Evolutionary conservation across 2,329 filamentous ascomycete species (phyloP).

Genomic region (Neofusicoccum sp.): DNA sequence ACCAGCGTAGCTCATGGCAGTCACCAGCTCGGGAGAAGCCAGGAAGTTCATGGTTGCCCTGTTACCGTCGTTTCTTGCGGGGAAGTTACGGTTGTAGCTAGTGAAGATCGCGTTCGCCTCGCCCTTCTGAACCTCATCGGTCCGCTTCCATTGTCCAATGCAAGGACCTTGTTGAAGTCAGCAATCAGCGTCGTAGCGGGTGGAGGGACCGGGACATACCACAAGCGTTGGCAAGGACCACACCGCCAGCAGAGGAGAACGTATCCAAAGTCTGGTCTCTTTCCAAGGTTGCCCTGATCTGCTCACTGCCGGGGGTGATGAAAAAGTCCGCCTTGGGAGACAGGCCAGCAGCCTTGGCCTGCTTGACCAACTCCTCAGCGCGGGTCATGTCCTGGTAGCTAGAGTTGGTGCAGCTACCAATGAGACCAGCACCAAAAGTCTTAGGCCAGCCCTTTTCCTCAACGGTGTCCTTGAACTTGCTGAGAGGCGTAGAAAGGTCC

Average conservation of each 20-base stretch:
- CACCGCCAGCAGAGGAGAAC: constrained; percentile 83
- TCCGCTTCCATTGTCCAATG: constrained; percentile 93
- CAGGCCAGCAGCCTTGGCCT: constrained; percentile 85
- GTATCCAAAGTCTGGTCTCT: constrained; percentile 84
- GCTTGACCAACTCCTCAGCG: constrained; percentile 88
- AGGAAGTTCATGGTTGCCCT: constrained; percentile 98
- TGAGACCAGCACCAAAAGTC: constrained; percentile 87
- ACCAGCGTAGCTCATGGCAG: constrained; percentile 91
- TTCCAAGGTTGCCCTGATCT: constrained; percentile 92
- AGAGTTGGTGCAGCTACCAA: constrained; percentile 98
- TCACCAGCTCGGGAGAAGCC: constrained; percentile 94
- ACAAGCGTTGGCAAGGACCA: constrained; percentile 92
- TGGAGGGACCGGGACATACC: constrained; percentile 41
- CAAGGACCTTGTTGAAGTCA: constrained; percentile 57
- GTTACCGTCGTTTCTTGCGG: constrained; percentile 95
- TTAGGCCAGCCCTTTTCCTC: constrained; percentile 86
- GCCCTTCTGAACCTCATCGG: constrained; percentile 81
- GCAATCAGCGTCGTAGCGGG: constrained; percentile 32
- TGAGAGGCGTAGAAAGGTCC: constrained; percentile 89
- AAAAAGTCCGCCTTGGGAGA: constrained; percentile 91
- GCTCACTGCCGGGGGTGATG: constrained; percentile 94
- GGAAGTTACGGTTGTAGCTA: constrained; percentile 98
- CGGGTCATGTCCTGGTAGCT: constrained; percentile 99
- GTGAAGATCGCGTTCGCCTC: constrained; percentile 92
- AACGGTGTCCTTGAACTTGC: constrained; percentile 83